Evolutionary conservation across 2,329 filamentous ascomycete species (phyloP).

Genomic region (Venturia pyrina): DNA sequence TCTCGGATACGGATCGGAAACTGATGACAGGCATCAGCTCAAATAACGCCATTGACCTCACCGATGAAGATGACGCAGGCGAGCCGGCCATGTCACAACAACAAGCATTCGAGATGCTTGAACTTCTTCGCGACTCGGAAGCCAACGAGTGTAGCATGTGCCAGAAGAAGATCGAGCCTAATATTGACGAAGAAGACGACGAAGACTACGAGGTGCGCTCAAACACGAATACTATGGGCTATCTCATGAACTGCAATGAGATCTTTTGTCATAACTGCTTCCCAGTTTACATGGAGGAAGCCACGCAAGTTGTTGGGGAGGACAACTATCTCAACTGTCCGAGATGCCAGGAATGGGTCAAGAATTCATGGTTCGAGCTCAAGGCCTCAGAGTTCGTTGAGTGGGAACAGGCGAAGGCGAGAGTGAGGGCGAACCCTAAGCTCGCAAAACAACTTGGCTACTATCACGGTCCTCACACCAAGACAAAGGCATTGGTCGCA

Average conservation of each 20-base stretch:
- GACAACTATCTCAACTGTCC: neutral
- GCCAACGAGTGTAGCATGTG: slow-evolving; percentile 65
- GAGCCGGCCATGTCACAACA: slow-evolving; percentile 49
- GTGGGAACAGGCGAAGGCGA: neutral
- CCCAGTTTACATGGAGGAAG: slow-evolving; percentile 45
- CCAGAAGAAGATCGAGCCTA: slow-evolving; percentile 44
- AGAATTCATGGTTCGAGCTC: neutral
- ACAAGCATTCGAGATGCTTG: slow-evolving; percentile 77
- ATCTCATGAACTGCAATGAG: slow-evolving; percentile 82
- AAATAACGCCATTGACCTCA: slow-evolving; percentile 79
- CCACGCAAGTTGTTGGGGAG: slow-evolving; percentile 27
- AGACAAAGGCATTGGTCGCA: slow-evolving; percentile 73
- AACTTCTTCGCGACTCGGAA: slow-evolving; percentile 73
- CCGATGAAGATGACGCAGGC: slow-evolving; percentile 58
- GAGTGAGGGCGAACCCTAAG: slow-evolving; percentile 37
- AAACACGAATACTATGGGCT: slow-evolving; percentile 51
- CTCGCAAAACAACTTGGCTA: slow-evolving; percentile 51
- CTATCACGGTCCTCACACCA: slow-evolving; percentile 83
- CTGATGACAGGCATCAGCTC: slow-evolving; percentile 72
- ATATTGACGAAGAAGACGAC: slow-evolving; percentile 43
- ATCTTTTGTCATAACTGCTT: slow-evolving; percentile 71
- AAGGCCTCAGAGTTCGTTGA: neutral
- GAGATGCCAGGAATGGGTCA: neutral
- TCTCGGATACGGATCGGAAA: slow-evolving; percentile 74
- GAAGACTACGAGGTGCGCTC: slow-evolving; percentile 25